These are phyloP conservation scores for Cytidiella melzeri DNA, from an alignment of 768 basidiomycete genomes.

Conservation along the genomic window DNA sequence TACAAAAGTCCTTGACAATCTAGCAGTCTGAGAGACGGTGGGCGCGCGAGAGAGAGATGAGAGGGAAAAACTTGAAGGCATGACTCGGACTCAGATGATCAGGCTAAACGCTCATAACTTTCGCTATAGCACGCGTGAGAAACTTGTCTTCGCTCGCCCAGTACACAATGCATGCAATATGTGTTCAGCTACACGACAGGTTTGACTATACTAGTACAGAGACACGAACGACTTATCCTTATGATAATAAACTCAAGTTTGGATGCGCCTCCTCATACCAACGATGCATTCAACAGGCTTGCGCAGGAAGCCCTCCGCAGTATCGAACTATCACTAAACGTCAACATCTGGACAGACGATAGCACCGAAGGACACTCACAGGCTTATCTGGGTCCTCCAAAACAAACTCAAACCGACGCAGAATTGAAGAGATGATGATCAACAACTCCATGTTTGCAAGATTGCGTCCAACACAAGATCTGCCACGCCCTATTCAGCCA, in stretches of 20 bases:
- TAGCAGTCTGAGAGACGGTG: not conserved
- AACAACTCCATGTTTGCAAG: constrained; percentile 74
- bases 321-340: constrained; percentile 47
- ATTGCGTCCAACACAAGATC: constrained; percentile 82
- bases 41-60: not conserved
- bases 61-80: not conserved
- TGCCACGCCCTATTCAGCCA: constrained; percentile 18
- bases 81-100: not conserved
- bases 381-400: constrained; percentile 51
- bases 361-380: constrained; percentile 34
- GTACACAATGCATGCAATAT: not conserved
- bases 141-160: not conserved
- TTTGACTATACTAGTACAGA: no score
- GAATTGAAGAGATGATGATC: constrained; percentile 75
- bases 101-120: not conserved
- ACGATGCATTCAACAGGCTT: constrained; percentile 73
- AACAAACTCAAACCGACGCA: constrained; percentile 71
- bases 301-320: constrained; percentile 80
- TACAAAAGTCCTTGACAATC: not conserved
- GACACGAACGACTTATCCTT: not conserved
- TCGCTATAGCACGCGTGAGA: not conserved
- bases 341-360: constrained; percentile 3
- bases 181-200: not conserved
- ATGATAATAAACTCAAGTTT: not conserved
- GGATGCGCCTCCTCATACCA: constrained; percentile 58